Percentiles rank a stretch among this genome's conserved stretches.
Conservation (phyloP, 768 basidiomycete species). For the Butyriboletus loyo region DNA sequence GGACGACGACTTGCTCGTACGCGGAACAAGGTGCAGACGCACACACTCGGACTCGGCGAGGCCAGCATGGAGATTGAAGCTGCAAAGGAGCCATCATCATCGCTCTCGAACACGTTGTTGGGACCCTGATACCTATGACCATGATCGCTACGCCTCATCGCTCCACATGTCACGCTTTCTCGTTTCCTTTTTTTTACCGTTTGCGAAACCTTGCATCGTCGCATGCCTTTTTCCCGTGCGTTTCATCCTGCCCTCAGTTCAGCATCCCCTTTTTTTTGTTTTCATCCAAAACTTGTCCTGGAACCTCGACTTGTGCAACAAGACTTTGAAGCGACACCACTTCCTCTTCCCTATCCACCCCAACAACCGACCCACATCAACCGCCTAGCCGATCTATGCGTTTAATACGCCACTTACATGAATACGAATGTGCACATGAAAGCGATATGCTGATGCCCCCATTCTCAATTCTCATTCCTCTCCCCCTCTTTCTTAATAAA, state of each 20-base stretch:
- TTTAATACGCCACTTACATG: not conserved
- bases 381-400: not conserved
- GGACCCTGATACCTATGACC: not conserved
- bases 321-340: constrained; percentile 2
- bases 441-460: not conserved
- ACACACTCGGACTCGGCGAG: constrained; percentile 5
- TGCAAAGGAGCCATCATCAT: not conserved
- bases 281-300: not conserved
- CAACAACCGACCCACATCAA: not conserved
- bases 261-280: not conserved
- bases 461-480: not conserved
- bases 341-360: not conserved
- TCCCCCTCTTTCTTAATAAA: not conserved
- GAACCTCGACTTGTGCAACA: not conserved
- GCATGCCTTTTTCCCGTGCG: not conserved
- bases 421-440: not conserved
- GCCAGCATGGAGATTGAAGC: constrained; percentile 17
- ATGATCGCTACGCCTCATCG: not conserved
- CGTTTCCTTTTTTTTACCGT: not conserved
- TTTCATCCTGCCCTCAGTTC: too few species aligned
- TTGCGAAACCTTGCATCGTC: not conserved
- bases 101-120: not conserved
- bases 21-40: constrained; percentile 15
- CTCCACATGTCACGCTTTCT: not conserved
- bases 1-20: constrained; percentile 19